These are phyloP conservation scores for Lathyrus tuberosus DNA, from an alignment of 306 rosid species.

Conservation along the genomic window DNA sequence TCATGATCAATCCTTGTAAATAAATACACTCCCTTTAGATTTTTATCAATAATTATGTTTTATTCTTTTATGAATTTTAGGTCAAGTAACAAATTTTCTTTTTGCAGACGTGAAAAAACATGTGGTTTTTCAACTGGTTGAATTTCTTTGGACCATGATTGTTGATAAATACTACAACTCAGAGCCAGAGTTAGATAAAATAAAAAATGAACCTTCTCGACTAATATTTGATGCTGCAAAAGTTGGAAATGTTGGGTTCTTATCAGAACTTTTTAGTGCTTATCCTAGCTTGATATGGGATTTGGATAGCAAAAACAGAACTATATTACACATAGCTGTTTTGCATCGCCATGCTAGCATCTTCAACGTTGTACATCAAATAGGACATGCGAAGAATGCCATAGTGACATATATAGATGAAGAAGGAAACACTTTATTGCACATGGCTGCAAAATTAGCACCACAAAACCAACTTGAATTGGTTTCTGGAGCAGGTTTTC, in stretches of 20 bases:
- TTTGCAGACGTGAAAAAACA: constrained; percentile 24
- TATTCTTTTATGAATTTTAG: neutral
- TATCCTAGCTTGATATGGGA: constrained; percentile 43
- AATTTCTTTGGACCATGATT: constrained; percentile 19
- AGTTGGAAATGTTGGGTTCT: constrained; percentile 47
- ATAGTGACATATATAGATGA: too few relatives aligned
- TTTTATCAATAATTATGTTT: neutral
- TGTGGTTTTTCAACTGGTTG: constrained; percentile 33
- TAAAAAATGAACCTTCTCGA: constrained; percentile 18
- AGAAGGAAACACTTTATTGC: too few relatives aligned
- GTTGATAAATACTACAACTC: neutral
- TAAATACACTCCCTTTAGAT: neutral
- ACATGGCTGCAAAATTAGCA: too few relatives aligned
- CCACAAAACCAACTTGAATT: too few relatives aligned
- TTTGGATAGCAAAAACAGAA: neutral
- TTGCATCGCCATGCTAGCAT: constrained; percentile 41
- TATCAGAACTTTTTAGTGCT: constrained; percentile 39
- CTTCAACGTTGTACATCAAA: constrained; percentile 43
- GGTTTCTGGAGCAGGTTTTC: too few relatives aligned
- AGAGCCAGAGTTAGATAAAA: neutral
- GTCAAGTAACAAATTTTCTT: neutral
- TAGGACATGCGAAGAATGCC: neutral
- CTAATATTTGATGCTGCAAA: constrained; percentile 35
- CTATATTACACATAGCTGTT: constrained; percentile 45
- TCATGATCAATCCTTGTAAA: constrained; percentile 31